phyloP scores from a whole-genome alignment of 2,329 filamentous ascomycete species.

The Diaporthe sp. region DNA sequence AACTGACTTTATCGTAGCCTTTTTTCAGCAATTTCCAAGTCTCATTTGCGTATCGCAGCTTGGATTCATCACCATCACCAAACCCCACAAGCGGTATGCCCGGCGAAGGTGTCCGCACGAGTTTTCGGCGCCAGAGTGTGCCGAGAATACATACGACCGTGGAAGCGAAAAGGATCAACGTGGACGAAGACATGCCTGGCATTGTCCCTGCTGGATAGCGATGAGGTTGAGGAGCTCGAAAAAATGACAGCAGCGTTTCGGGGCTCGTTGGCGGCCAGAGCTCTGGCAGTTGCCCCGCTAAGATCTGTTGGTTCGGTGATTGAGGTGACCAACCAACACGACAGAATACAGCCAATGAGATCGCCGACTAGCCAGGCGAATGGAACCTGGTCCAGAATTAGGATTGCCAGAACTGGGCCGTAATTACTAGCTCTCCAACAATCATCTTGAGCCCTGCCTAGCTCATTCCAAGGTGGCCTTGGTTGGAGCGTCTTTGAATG shows the following conservation, averaged over 20 bases:
- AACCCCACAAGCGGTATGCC: constrained; percentile 3
- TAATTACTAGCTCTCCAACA: no score
- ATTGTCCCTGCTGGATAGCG: neutral
- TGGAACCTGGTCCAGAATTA: no score
- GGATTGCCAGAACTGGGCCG: no score
- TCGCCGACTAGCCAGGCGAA: no score
- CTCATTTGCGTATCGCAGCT: constrained; percentile 24
- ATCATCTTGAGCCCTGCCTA: no score
- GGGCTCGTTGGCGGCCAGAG: no score
- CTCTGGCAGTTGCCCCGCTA: neutral
- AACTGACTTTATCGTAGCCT: constrained; percentile 16
- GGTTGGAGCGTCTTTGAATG: no score
- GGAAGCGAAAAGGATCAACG: neutral
- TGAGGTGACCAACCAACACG: neutral
- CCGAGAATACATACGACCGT: neutral
- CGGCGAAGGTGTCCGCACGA: neutral
- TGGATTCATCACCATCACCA: constrained; percentile 4
- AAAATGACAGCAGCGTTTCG: neutral
- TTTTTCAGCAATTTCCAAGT: constrained; percentile 17
- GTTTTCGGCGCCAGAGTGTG: neutral
- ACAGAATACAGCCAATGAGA: neutral
- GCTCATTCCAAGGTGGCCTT: no score
- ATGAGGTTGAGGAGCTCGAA: neutral
- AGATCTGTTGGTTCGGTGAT: neutral
- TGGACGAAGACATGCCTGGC: neutral